Evolutionary conservation across 257 asterid species (phyloP).

Genomic region (Forsythia viridissima): DNA sequence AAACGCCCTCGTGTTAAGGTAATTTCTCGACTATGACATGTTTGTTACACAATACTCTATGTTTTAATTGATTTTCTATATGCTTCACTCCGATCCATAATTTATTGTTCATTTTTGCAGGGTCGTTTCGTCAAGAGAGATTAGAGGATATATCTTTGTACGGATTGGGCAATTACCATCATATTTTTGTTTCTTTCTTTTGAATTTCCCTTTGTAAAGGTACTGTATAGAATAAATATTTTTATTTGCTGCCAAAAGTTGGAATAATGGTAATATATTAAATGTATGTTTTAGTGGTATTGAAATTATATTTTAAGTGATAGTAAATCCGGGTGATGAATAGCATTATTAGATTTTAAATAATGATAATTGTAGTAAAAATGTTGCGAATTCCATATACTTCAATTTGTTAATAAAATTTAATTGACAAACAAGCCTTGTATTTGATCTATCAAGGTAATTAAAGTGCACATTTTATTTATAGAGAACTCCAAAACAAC

Average conservation of each 20-base stretch:
- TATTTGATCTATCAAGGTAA: too few species aligned
- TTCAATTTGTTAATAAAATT: too few species aligned
- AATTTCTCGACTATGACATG: not conserved
- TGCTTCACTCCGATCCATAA: not conserved
- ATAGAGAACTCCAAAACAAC: too few species aligned
- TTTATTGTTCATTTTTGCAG: slow-evolving; percentile 38
- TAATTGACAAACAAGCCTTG: too few species aligned
- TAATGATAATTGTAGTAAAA: too few species aligned
- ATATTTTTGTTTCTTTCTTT: not conserved
- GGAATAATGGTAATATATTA: not conserved
- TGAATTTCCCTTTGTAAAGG: not conserved
- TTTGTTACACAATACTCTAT: too few species aligned
- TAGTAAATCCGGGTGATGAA: not conserved
- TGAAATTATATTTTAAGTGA: too few species aligned
- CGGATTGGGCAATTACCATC: not conserved
- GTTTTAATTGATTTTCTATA: too few species aligned
- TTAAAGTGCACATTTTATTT: too few species aligned
- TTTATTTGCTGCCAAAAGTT: slow-evolving; percentile 15
- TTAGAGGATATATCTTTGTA: slow-evolving; percentile 26
- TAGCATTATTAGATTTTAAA: too few species aligned
- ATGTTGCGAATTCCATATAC: too few species aligned
- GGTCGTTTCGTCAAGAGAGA: slow-evolving; percentile 86
- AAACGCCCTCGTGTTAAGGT: slow-evolving; percentile 97
- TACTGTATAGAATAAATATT: slow-evolving; percentile 24
- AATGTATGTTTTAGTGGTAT: too few species aligned